Conservation (phyloP, 768 basidiomycete species). For the Podaxis mareebaensis region DNA sequence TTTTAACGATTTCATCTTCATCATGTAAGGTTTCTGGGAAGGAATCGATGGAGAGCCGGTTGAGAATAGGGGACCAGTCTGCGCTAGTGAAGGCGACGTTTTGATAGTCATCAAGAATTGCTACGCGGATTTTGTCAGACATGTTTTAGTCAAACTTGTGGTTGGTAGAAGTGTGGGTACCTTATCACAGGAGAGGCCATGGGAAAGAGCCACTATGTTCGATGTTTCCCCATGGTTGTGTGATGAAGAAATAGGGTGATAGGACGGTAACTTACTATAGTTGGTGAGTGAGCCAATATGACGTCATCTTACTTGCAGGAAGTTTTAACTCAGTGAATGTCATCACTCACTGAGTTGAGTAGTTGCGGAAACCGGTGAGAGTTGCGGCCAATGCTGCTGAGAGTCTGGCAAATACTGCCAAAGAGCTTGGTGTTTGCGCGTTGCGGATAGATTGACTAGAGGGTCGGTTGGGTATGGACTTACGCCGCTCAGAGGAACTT, state of each 20-base stretch:
- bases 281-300: neutral
- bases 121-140: constrained; percentile 33
- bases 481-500: too few species aligned
- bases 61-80: constrained; percentile 52
- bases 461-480: too few species aligned
- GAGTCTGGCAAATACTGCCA: too few species aligned
- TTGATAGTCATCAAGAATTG: constrained; percentile 67
- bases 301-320: neutral
- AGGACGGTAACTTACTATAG: neutral
- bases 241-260: neutral
- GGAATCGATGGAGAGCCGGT: constrained; percentile 41
- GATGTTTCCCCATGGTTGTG: neutral
- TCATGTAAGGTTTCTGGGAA: constrained; percentile 54
- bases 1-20: constrained; percentile 47
- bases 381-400: too few species aligned
- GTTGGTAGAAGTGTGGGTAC: neutral
- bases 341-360: too few species aligned
- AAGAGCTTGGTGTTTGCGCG: too few species aligned
- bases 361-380: too few species aligned
- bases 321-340: too few species aligned
- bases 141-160: neutral
- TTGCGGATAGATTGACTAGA: too few species aligned
- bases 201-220: neutral
- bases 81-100: constrained; percentile 48
- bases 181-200: neutral